Conservation (phyloP, 1,284 basidiomycete genomes). For the Puccinia sorghi region DNA sequence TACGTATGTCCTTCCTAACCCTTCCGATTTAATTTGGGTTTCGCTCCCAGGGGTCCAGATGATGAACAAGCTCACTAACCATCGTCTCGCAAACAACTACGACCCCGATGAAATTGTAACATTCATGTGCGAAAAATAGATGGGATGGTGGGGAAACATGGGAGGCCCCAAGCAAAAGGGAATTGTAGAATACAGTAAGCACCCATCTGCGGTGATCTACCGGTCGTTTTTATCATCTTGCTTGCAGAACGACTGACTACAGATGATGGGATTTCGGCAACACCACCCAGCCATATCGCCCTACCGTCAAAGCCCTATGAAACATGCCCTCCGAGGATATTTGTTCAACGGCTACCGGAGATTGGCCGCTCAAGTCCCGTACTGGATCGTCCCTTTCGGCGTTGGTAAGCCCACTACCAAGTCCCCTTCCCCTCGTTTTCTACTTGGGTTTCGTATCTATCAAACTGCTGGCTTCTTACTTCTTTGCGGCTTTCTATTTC, state of each 20-base stretch:
- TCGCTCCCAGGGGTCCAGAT: too few species aligned
- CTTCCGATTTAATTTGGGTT: neutral
- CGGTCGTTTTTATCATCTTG: neutral
- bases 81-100: neutral
- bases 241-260: slow-evolving; percentile 3
- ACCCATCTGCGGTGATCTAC: neutral
- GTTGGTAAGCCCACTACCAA: slow-evolving; percentile 65
- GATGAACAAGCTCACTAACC: neutral
- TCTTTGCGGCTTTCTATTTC: slow-evolving; percentile 3
- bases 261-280: slow-evolving; percentile 6
- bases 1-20: slow-evolving; percentile 1
- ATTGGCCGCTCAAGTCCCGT: slow-evolving; percentile 71
- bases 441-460: neutral
- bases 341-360: slow-evolving; percentile 84
- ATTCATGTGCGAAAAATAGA: slow-evolving; percentile 61
- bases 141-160: slow-evolving; percentile 88
- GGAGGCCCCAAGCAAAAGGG: slow-evolving; percentile 73
- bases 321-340: slow-evolving; percentile 72
- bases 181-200: slow-evolving; percentile 72
- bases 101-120: slow-evolving; percentile 1
- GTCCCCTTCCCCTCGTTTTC: neutral
- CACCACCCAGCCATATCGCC: slow-evolving; percentile 71
- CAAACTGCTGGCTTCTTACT: neutral
- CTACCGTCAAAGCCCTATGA: slow-evolving; percentile 72
- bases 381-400: slow-evolving; percentile 76